These are phyloP conservation scores for Dactylellina sp. DNA, from an alignment of 2,329 filamentous ascomycete genomes.

Conservation along the genomic window DNA sequence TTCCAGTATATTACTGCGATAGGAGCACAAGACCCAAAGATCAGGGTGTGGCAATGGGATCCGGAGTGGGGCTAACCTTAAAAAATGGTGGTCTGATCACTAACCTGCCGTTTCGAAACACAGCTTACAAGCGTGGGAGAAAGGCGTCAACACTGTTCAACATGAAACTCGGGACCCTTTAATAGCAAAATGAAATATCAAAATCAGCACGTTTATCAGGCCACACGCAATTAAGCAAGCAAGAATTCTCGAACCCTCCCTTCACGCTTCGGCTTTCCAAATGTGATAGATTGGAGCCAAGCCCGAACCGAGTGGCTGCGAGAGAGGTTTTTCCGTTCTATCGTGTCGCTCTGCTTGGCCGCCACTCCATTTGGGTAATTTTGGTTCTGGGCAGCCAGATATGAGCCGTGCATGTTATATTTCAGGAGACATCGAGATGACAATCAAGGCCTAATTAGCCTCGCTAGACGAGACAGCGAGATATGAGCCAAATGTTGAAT, in stretches of 20 bases:
- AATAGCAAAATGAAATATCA: slow-evolving; percentile 32
- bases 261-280: slow-evolving; percentile 13
- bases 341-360: slow-evolving; percentile 20
- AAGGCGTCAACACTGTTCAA: slow-evolving; percentile 49
- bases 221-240: slow-evolving; percentile 22
- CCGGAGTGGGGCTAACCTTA: slow-evolving; percentile 30
- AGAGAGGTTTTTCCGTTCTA: slow-evolving; percentile 48
- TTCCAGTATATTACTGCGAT: slow-evolving; percentile 47
- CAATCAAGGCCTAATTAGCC: not conserved
- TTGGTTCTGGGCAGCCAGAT: slow-evolving; percentile 5
- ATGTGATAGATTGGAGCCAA: slow-evolving; percentile 22
- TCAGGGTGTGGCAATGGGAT: slow-evolving; percentile 18
- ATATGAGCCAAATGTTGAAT: not conserved
- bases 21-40: slow-evolving; percentile 13
- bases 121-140: slow-evolving; percentile 8
- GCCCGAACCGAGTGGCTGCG: slow-evolving; percentile 34
- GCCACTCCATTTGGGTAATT: slow-evolving; percentile 46
- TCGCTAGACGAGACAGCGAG: slow-evolving; percentile 9
- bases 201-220: slow-evolving; percentile 45
- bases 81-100: slow-evolving; percentile 35
- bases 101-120: slow-evolving; percentile 47
- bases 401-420: slow-evolving; percentile 22
- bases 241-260: slow-evolving; percentile 16
- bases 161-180: slow-evolving; percentile 41
- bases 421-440: slow-evolving; percentile 38